phyloP scores from a whole-genome alignment of 768 basidiomycete species.

The Xerocomus potaroensis region DNA sequence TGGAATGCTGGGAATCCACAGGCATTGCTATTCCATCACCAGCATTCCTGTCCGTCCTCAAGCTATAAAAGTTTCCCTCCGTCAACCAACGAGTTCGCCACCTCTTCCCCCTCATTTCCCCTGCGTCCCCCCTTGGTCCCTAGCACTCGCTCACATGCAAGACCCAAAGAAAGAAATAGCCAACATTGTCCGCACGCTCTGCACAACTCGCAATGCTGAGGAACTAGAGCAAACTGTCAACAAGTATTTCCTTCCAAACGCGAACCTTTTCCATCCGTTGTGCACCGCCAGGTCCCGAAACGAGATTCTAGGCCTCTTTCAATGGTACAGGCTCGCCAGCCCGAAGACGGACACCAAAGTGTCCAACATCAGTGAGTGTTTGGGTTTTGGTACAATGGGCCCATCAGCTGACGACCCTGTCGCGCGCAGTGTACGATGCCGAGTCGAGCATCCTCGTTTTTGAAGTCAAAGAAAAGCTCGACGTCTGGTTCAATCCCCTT shows the following conservation, averaged over 20 bases:
- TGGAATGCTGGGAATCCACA: conserved; percentile 9
- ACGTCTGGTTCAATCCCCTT: conserved; percentile 46
- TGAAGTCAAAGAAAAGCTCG: conserved; percentile 43
- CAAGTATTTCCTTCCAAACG: conserved; percentile 52
- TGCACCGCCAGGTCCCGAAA: conserved; percentile 54
- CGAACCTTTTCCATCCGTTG: conserved; percentile 56
- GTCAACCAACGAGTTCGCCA: background rate
- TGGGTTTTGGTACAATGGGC: background rate
- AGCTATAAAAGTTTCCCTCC: conserved; percentile 12
- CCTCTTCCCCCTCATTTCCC: background rate
- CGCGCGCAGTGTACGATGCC: conserved; percentile 44
- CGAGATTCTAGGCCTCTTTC: conserved; percentile 51
- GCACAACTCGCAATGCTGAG: conserved; percentile 46
- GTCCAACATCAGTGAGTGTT: conserved; percentile 40
- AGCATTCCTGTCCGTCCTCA: conserved; percentile 3
- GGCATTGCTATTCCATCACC: background rate
- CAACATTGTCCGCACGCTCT: conserved; percentile 41
- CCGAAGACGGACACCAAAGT: conserved; percentile 43
- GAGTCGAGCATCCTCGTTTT: conserved; percentile 39
- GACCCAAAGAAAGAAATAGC: conserved; percentile 50
- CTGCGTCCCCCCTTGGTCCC: background rate
- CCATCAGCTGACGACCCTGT: background rate
- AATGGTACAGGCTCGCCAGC: conserved; percentile 66
- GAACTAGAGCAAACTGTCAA: conserved; percentile 43
- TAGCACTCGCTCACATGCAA: conserved; percentile 42